A percentile compares a stretch with the other conserved stretches of the same genome.
Conservation (phyloP, 2,329 filamentous ascomycete genomes). For the Fusarium begoniae region DNA sequence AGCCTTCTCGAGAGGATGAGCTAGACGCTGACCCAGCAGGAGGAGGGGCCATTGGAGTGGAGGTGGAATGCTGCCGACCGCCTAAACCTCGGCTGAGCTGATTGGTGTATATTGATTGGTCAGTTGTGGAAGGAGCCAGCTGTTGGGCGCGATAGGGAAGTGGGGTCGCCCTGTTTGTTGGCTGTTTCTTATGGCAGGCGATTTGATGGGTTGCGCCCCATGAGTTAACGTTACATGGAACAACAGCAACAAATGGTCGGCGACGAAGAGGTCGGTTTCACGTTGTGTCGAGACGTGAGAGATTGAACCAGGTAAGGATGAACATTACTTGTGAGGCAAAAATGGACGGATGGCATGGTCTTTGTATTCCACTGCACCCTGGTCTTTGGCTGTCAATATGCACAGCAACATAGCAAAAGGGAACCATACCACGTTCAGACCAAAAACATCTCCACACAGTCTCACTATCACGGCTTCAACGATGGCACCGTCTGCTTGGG, state of each 20-base stretch:
- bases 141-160: slow-evolving; percentile 1
- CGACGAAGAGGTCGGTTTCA: slow-evolving; percentile 20
- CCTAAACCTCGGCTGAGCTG: slow-evolving; percentile 38
- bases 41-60: slow-evolving; percentile 38
- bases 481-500: slow-evolving; percentile 31
- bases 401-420: slow-evolving; percentile 25
- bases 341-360: slow-evolving; percentile 32
- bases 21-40: slow-evolving; percentile 37
- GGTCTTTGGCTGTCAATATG: slow-evolving; percentile 25
- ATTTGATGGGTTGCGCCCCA: slow-evolving; percentile 13
- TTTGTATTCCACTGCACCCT: slow-evolving; percentile 30
- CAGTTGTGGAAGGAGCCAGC: background rate
- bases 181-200: slow-evolving; percentile 29
- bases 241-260: slow-evolving; percentile 14
- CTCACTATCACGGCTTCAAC: slow-evolving; percentile 13
- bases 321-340: slow-evolving; percentile 16
- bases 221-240: slow-evolving; percentile 45
- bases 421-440: slow-evolving; percentile 21
- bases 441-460: slow-evolving; percentile 27
- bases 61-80: slow-evolving; percentile 29
- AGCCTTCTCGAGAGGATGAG: slow-evolving; percentile 35
- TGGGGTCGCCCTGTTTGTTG: slow-evolving; percentile 13
- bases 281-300: slow-evolving; percentile 30
- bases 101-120: slow-evolving; percentile 32
- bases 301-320: slow-evolving; percentile 33